These are phyloP conservation scores for Pseudogymnoascus sp. DNA, from an alignment of 2,329 filamentous ascomycete genomes.

Conservation along the genomic window DNA sequence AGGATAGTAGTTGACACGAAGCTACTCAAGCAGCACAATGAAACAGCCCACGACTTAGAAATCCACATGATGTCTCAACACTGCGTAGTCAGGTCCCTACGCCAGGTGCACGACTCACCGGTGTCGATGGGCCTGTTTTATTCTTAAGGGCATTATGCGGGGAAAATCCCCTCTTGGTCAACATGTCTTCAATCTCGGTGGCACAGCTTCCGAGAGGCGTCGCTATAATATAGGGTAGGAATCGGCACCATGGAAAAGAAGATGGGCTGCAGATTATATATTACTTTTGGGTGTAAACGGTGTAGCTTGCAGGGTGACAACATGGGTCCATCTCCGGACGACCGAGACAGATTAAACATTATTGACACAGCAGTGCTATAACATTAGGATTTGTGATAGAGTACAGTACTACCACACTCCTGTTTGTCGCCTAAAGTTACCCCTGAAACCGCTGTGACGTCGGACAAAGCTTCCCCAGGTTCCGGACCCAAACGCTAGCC, in stretches of 20 bases:
- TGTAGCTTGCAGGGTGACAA: neutral
- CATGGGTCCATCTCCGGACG: neutral
- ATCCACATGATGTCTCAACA: neutral
- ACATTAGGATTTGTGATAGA: neutral
- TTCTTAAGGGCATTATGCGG: neutral
- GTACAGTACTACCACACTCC: neutral
- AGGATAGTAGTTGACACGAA: conserved; percentile 21
- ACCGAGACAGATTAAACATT: neutral
- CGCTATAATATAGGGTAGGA: neutral
- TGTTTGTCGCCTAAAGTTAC: neutral
- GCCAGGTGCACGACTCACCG: neutral
- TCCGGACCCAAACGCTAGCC: neutral
- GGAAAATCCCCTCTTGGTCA: neutral
- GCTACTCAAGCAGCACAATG: neutral
- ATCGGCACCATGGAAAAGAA: neutral
- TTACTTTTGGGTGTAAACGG: neutral
- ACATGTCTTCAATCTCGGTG: neutral
- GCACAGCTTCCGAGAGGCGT: neutral
- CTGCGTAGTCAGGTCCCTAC: neutral
- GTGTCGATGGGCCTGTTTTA: neutral
- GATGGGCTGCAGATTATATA: neutral
- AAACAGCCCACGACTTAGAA: neutral
- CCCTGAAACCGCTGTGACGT: neutral
- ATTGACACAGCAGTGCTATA: neutral
- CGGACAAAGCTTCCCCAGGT: neutral